A percentile compares a stretch with the other conserved stretches of the same genome.
These are phyloP conservation scores for Symbiodinium pilosum DNA, from an alignment of 73 alveolate genomes.

Conservation along the genomic window DNA sequence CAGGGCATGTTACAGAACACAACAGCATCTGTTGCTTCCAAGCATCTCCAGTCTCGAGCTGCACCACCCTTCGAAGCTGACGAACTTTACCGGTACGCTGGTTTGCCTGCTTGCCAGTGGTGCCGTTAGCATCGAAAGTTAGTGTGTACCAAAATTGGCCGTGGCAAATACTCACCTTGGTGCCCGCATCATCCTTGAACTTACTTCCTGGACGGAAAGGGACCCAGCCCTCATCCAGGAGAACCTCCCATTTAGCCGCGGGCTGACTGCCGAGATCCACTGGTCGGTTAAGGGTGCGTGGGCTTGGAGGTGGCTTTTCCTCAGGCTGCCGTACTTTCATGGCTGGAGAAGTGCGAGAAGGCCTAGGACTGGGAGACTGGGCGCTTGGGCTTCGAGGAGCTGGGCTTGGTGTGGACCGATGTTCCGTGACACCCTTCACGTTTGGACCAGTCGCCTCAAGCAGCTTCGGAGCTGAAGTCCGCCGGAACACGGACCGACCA, in stretches of 20 bases:
- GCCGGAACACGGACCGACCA: not conserved
- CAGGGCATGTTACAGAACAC: too few relatives aligned
- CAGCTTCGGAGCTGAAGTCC: not conserved
- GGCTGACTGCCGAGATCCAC: not conserved
- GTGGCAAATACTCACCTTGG: not conserved
- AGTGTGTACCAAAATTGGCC: slow-evolving; percentile 64
- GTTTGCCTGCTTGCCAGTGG: slow-evolving; percentile 63
- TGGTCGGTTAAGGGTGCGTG: not conserved
- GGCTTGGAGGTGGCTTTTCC: slow-evolving; percentile 6
- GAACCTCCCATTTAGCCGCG: slow-evolving; percentile 48
- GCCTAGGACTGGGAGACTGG: not conserved
- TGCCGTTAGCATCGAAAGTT: slow-evolving; percentile 64
- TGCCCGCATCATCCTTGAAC: slow-evolving; percentile 74
- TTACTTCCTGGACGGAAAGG: slow-evolving; percentile 53
- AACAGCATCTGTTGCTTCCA: too few relatives aligned
- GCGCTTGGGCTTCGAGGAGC: not conserved
- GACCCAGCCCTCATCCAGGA: slow-evolving; percentile 80
- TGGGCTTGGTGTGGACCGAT: slow-evolving; percentile 5
- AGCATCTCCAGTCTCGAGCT: not conserved
- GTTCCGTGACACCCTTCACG: not conserved
- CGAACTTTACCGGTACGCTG: slow-evolving; percentile 72
- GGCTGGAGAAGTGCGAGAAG: slow-evolving; percentile 12
- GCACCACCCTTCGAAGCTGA: slow-evolving; percentile 28
- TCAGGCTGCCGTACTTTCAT: not conserved
- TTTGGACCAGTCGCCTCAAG: not conserved